These are phyloP conservation scores for Stentor roeselii DNA, from an alignment of 73 alveolate species.

Conservation along the genomic window DNA sequence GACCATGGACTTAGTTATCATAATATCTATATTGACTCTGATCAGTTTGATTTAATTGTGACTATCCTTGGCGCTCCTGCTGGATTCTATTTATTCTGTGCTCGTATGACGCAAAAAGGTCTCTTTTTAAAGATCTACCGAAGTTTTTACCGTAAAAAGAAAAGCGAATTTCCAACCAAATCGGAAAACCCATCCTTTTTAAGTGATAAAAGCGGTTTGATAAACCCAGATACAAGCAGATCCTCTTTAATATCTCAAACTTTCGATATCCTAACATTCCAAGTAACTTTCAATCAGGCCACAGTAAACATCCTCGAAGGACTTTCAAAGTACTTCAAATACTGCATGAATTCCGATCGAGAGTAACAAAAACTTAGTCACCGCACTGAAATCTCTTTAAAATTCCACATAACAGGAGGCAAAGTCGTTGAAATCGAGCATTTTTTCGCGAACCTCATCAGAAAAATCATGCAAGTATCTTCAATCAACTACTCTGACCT, in stretches of 20 bases:
- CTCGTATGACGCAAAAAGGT: neutral
- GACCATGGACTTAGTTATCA: neutral
- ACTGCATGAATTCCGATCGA: neutral
- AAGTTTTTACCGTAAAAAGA: neutral
- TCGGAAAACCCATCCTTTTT: neutral
- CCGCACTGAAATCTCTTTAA: neutral
- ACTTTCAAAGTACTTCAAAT: no score
- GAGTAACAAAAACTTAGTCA: neutral
- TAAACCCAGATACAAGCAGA: neutral
- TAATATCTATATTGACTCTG: neutral
- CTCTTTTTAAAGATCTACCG: neutral
- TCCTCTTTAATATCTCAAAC: neutral
- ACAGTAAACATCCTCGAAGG: neutral
- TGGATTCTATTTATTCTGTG: neutral
- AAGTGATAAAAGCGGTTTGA: no score
- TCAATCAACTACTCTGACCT: neutral
- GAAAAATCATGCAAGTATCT: neutral
- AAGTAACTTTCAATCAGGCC: neutral
- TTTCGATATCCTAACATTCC: neutral
- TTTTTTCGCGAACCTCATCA: neutral
- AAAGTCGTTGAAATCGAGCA: neutral
- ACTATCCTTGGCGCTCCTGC: neutral
- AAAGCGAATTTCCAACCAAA: no score
- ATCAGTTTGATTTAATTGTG: neutral
- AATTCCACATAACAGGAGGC: neutral